Evolutionary conservation across 2,329 filamentous ascomycete genomes (phyloP).

Genomic region (Ramularia collo-cygni): DNA sequence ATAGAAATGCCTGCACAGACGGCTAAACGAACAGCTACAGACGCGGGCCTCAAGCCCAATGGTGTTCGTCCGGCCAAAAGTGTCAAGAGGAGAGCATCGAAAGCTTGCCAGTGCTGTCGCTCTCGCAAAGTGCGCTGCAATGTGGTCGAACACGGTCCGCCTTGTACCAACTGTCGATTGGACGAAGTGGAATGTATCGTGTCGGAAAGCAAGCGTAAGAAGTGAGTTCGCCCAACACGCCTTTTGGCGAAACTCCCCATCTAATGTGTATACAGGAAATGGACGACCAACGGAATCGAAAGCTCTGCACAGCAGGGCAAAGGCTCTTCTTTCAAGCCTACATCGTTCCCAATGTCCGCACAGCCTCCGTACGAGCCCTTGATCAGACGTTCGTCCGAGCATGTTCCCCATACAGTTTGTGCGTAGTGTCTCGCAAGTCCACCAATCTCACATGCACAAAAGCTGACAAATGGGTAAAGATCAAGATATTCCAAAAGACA

Average conservation of each 20-base stretch:
- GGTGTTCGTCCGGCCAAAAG: constrained; percentile 44
- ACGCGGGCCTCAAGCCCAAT: constrained; percentile 48
- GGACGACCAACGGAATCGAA: constrained; percentile 25
- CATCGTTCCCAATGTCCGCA: constrained; percentile 26
- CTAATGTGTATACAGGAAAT: constrained; percentile 25
- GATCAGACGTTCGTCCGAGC: constrained; percentile 28
- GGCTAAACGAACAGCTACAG: constrained; percentile 50
- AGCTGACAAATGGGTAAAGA: constrained; percentile 17
- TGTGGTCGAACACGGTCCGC: constrained; percentile 76
- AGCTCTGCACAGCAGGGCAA: constrained; percentile 16
- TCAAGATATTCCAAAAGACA: constrained; percentile 24
- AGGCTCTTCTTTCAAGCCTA: constrained; percentile 14
- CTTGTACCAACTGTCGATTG: constrained; percentile 80
- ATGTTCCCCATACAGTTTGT: constrained; percentile 61
- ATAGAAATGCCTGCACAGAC: constrained; percentile 16
- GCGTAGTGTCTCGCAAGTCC: constrained; percentile 29
- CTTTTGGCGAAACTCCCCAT: background rate
- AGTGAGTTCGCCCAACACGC: constrained; percentile 50
- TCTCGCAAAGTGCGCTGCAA: constrained; percentile 89
- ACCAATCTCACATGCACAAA: background rate
- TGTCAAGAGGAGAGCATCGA: constrained; percentile 79
- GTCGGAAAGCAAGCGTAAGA: constrained; percentile 72
- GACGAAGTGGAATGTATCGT: constrained; percentile 68
- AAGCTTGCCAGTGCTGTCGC: constrained; percentile 83
- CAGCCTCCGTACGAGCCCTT: constrained; percentile 28